Conservation (phyloP, 139 green algal genomes). For the Volvox africanus region DNA sequence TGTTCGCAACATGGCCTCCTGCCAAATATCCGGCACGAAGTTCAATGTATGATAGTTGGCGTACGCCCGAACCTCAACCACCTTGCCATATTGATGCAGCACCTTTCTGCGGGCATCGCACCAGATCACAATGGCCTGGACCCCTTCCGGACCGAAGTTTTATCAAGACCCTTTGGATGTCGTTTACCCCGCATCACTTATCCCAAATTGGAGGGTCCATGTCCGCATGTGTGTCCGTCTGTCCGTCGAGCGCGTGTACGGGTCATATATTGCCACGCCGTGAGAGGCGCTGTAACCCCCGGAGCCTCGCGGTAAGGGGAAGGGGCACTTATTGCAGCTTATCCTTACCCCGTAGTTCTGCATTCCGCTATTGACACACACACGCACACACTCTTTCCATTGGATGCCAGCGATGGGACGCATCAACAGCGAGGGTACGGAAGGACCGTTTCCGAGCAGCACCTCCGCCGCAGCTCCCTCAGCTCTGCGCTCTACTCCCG, state of each 20-base stretch:
- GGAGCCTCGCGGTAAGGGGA: not conserved
- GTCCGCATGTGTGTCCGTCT: not conserved
- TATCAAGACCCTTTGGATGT: not conserved
- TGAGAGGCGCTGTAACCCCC: no score
- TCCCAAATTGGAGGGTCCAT: not conserved
- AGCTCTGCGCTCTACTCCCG: not conserved
- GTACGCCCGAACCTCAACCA: not conserved
- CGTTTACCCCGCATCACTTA: no score
- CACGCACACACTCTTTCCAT: not conserved
- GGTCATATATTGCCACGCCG: no score
- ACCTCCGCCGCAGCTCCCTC: no score
- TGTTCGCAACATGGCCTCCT: not conserved
- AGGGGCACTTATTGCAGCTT: not conserved
- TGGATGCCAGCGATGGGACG: not conserved
- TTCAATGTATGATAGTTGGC: conserved; percentile 16
- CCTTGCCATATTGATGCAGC: not conserved
- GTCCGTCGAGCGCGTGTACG: no score
- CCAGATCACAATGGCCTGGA: not conserved
- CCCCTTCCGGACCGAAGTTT: no score
- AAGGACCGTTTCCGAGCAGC: no score
- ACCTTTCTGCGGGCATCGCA: not conserved
- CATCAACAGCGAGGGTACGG: no score
- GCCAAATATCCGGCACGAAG: conserved; percentile 1
- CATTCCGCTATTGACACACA: not conserved
- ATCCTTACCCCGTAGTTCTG: not conserved